Conservation (phyloP, 768 basidiomycete genomes). For the Boletus fagicola region DNA sequence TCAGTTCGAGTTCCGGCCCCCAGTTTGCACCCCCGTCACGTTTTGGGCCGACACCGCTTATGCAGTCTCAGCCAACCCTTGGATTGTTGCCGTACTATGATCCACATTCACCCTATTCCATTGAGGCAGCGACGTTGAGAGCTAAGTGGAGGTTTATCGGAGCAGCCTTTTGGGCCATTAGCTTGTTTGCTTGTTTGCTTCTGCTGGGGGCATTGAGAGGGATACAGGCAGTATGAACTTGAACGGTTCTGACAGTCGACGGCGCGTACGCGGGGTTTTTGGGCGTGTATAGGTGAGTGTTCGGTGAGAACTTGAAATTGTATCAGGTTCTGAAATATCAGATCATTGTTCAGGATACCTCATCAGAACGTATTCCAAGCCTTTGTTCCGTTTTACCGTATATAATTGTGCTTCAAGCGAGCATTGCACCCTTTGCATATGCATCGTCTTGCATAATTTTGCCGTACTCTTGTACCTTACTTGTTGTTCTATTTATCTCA, state of each 20-base stretch:
- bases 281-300: neutral
- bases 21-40: slow-evolving; percentile 18
- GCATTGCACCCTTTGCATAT: neutral
- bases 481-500: neutral
- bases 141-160: slow-evolving; percentile 45
- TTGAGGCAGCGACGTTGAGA: slow-evolving; percentile 37
- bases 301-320: neutral
- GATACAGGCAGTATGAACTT: slow-evolving; percentile 4
- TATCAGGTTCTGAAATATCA: neutral
- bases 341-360: neutral
- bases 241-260: neutral
- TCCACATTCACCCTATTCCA: slow-evolving; percentile 39
- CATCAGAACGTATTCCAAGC: neutral
- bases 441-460: neutral
- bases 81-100: slow-evolving; percentile 43
- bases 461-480: neutral
- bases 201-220: slow-evolving; percentile 26
- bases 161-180: slow-evolving; percentile 40
- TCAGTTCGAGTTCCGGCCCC: slow-evolving; percentile 15
- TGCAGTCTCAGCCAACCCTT: slow-evolving; percentile 35
- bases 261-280: neutral
- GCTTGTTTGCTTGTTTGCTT: slow-evolving; percentile 31
- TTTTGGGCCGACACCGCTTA: slow-evolving; percentile 43
- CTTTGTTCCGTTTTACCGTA: neutral
- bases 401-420: neutral